A percentile compares a stretch with the other conserved stretches of the same genome.
phyloP scores from a whole-genome alignment of 306 rosid species.

The Acacia melanoxylon region DNA sequence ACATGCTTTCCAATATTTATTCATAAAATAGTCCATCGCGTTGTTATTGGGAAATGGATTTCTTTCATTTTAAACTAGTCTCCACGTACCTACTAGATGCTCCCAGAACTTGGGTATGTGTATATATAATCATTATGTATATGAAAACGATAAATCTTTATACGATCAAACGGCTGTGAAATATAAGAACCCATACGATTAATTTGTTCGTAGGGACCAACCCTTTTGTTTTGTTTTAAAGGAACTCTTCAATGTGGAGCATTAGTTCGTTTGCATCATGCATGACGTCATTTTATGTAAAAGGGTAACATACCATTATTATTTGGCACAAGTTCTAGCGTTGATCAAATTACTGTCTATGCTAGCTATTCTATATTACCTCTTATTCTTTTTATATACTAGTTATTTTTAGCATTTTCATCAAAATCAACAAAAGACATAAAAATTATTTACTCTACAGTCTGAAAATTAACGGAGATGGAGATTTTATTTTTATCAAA shows the following conservation, averaged over 20 bases:
- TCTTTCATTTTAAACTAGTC: constrained; percentile 14
- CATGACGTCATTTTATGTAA: constrained; percentile 35
- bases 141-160: neutral
- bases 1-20: neutral
- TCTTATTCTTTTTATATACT: neutral
- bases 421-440: too few species aligned
- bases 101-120: constrained; percentile 23
- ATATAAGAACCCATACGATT: neutral
- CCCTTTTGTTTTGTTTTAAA: neutral
- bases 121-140: neutral
- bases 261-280: constrained; percentile 43
- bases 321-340: neutral
- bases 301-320: neutral
- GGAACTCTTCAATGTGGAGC: constrained; percentile 3
- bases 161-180: neutral
- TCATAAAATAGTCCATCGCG: neutral
- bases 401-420: too few species aligned
- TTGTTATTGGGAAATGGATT: neutral
- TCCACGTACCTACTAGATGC: constrained; percentile 24
- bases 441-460: too few species aligned
- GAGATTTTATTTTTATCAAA: too few species aligned
- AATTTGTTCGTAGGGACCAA: neutral
- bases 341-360: neutral
- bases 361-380: neutral
- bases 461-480: too few species aligned